Evolutionary conservation across 2,329 filamentous ascomycete species (phyloP).

Genomic region (Didymella lethalis): DNA sequence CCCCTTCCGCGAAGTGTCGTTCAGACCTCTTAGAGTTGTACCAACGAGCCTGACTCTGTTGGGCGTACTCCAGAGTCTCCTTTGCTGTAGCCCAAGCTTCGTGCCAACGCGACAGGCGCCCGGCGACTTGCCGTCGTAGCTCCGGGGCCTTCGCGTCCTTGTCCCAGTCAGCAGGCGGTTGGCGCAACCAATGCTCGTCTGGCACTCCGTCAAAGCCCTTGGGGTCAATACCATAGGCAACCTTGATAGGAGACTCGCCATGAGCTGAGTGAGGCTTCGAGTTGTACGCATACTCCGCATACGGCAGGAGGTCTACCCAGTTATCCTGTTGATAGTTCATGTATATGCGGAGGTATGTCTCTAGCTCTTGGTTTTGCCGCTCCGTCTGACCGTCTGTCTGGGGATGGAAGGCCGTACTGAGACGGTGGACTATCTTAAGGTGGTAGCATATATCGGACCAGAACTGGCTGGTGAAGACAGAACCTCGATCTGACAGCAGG

Average conservation of each 20-base stretch:
- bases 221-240: conserved; percentile 1
- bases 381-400: too few species aligned
- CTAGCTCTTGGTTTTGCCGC: neutral
- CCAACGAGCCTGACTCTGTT: conserved; percentile 2
- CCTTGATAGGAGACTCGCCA: neutral
- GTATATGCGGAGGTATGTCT: neutral
- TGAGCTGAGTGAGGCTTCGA: neutral
- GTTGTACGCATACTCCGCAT: too few species aligned
- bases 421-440: too few species aligned
- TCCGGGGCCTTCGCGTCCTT: conserved; percentile 2
- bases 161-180: neutral
- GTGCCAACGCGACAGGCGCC: neutral
- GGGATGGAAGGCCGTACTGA: too few species aligned
- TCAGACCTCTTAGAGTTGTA: conserved; percentile 6
- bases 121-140: neutral
- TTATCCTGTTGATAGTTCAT: neutral
- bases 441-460: too few species aligned
- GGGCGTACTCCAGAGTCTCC: neutral
- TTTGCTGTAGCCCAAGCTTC: conserved; percentile 2
- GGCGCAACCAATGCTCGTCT: neutral
- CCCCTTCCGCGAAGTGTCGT: conserved; percentile 1
- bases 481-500: too few species aligned
- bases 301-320: neutral
- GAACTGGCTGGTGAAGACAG: too few species aligned
- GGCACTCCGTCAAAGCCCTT: conserved; percentile 2